Evolutionary conservation across 2,329 filamentous ascomycete species (phyloP).

Genomic region (Penicillium sclerotiorum): DNA sequence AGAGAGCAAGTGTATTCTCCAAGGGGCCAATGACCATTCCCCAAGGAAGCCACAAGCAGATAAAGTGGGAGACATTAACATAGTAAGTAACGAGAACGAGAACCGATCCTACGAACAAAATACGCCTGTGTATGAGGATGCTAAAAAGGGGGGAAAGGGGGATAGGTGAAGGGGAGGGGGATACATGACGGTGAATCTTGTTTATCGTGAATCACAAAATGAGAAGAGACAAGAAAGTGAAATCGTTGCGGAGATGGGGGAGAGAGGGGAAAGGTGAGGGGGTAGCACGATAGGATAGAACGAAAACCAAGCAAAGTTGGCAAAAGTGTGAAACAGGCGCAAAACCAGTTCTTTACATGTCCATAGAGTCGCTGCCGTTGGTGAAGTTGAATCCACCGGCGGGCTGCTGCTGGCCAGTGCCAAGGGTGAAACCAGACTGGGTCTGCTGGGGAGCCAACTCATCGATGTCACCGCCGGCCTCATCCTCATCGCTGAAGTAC

Average conservation of each 20-base stretch:
- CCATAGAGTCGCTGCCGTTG: conserved; percentile 71
- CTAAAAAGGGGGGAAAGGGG: conserved; percentile 35
- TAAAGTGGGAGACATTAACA: conserved; percentile 26
- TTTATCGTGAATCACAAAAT: conserved; percentile 44
- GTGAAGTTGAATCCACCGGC: conserved; percentile 89
- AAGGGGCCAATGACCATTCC: conserved; percentile 14
- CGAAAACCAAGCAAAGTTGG: conserved; percentile 6
- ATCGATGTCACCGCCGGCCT: conserved; percentile 74
- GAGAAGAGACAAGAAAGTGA: conserved; percentile 15
- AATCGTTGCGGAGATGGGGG: conserved; percentile 13
- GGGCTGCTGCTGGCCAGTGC: conserved; percentile 64
- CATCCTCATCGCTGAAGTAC: conserved; percentile 99
- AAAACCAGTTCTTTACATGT: conserved; percentile 59
- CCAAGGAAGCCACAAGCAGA: conserved; percentile 13
- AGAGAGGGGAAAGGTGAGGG: conserved; percentile 8
- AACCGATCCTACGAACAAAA: conserved; percentile 37
- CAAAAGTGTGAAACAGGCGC: not conserved
- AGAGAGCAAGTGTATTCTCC: conserved; percentile 15
- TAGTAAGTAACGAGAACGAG: conserved; percentile 20
- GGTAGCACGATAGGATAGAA: conserved; percentile 9
- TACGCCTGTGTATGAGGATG: conserved; percentile 47
- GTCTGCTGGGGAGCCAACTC: conserved; percentile 73
- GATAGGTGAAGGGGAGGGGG: conserved; percentile 51
- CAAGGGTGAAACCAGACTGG: conserved; percentile 74
- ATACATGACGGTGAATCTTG: conserved; percentile 54